phyloP scores from a whole-genome alignment of 1,284 basidiomycete genomes.

The Peniophora sp. region DNA sequence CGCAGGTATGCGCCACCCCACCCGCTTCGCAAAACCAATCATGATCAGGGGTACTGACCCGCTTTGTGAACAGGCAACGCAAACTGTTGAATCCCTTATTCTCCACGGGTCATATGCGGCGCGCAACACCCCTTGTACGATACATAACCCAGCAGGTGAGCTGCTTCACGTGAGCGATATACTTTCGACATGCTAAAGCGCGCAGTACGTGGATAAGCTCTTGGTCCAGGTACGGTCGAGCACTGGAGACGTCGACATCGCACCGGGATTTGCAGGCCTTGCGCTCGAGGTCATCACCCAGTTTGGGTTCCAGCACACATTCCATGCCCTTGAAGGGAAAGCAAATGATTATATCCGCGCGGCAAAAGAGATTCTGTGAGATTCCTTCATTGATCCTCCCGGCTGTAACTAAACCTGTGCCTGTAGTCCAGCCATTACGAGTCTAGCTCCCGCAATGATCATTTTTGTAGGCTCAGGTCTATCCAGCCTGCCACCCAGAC shows the following conservation, averaged over 20 bases:
- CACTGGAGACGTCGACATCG: slow-evolving; percentile 32
- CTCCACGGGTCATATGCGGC: slow-evolving; percentile 15
- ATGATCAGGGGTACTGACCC: no score
- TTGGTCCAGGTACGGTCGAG: no score
- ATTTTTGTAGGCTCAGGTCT: no score
- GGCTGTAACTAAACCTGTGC: no score
- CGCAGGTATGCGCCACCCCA: no score
- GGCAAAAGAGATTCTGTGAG: slow-evolving; percentile 22
- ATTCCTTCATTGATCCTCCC: not conserved
- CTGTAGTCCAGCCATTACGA: not conserved
- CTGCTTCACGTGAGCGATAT: not conserved
- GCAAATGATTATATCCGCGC: slow-evolving; percentile 19
- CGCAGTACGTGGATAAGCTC: not conserved
- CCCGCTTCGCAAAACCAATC: no score
- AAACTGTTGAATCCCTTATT: slow-evolving; percentile 22
- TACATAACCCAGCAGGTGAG: slow-evolving; percentile 13
- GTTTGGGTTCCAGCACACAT: slow-evolving; percentile 27
- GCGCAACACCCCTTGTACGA: slow-evolving; percentile 17
- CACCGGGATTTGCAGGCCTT: slow-evolving; percentile 28
- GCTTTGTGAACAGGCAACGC: slow-evolving; percentile 20
- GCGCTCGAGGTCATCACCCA: slow-evolving; percentile 30
- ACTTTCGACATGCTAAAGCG: not conserved
- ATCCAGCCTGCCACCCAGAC: slow-evolving; percentile 5
- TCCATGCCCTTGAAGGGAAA: slow-evolving; percentile 20
- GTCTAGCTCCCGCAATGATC: not conserved